These are phyloP conservation scores for Corrigiola litoralis DNA, from an alignment of 179 eudicot genomes.

Conservation along the genomic window DNA sequence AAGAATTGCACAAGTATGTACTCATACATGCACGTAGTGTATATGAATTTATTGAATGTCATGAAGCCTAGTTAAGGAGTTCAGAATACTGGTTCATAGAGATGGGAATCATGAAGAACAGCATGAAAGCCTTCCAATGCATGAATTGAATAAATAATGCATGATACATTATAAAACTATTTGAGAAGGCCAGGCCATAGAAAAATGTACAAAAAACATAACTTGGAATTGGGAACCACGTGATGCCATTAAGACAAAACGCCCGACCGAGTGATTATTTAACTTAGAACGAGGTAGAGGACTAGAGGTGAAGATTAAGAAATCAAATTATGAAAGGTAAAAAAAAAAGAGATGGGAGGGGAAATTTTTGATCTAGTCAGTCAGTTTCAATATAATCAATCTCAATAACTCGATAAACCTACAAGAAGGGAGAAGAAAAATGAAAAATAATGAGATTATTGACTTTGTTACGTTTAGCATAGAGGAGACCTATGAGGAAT, in stretches of 20 bases:
- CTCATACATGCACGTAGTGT: no score
- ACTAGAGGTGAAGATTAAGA: background rate
- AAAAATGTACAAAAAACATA: conserved; percentile 43
- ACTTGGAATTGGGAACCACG: conserved; percentile 94
- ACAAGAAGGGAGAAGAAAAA: background rate
- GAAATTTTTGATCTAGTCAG: conserved; percentile 20
- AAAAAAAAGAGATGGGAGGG: background rate
- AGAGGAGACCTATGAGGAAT: conserved; percentile 90
- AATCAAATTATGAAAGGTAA: background rate
- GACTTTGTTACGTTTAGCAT: conserved; percentile 31
- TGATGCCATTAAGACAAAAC: conserved; percentile 93
- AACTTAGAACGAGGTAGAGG: conserved; percentile 39
- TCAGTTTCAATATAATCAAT: conserved; percentile 12
- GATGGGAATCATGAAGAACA: conserved; percentile 24
- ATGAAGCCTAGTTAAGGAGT: no score
- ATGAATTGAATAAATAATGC: conserved; percentile 12
- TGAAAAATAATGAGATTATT: conserved; percentile 11
- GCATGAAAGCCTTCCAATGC: conserved; percentile 28
- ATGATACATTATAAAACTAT: background rate
- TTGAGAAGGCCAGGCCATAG: conserved; percentile 5
- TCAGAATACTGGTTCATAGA: no score
- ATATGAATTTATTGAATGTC: conserved; percentile 16
- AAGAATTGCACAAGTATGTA: no score
- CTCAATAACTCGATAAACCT: conserved; percentile 11
- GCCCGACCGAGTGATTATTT: conserved; percentile 86